A percentile compares a stretch with the other conserved stretches of the same genome.
Evolutionary conservation across 352 stramenopile species (phyloP).

Genomic region (Phytophthora cryptogea): DNA sequence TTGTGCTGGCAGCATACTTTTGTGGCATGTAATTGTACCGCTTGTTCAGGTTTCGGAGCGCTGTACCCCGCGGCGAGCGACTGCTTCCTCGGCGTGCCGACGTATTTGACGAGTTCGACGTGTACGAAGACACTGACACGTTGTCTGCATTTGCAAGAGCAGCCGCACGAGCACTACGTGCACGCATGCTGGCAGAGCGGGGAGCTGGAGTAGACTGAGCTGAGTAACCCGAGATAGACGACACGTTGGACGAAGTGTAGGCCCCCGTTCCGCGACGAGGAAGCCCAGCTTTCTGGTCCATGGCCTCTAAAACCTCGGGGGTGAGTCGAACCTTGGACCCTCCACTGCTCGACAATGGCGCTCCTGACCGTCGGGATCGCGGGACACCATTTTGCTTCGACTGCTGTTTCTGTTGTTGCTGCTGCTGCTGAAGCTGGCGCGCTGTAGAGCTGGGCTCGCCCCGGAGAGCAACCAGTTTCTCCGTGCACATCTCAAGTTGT

Average conservation of each 20-base stretch:
- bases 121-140: conserved; percentile 62
- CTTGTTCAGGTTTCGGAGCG: conserved; percentile 57
- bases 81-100: conserved; percentile 30
- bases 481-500: conserved; percentile 55
- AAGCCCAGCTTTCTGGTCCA: conserved; percentile 57
- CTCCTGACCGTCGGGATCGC: conserved; percentile 10
- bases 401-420: conserved; percentile 24
- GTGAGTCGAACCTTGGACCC: conserved; percentile 54
- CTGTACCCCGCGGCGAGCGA: conserved; percentile 44
- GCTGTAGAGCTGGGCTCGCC: conserved; percentile 11
- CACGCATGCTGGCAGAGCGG: conserved; percentile 30
- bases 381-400: conserved; percentile 20
- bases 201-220: conserved; percentile 40
- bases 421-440: conserved; percentile 4
- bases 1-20: conserved; percentile 48
- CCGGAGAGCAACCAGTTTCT: conserved; percentile 54
- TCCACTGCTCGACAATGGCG: conserved; percentile 22
- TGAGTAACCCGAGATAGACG: conserved; percentile 68
- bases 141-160: conserved; percentile 45
- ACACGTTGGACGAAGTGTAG: conserved; percentile 69
- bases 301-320: conserved; percentile 58
- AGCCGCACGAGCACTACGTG: conserved; percentile 39
- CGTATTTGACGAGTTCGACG: conserved; percentile 51
- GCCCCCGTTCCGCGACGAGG: conserved; percentile 47
- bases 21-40: conserved; percentile 77